phyloP scores from a whole-genome alignment of 2,329 filamentous ascomycete genomes.

The Tolypocladium nubicola region DNA sequence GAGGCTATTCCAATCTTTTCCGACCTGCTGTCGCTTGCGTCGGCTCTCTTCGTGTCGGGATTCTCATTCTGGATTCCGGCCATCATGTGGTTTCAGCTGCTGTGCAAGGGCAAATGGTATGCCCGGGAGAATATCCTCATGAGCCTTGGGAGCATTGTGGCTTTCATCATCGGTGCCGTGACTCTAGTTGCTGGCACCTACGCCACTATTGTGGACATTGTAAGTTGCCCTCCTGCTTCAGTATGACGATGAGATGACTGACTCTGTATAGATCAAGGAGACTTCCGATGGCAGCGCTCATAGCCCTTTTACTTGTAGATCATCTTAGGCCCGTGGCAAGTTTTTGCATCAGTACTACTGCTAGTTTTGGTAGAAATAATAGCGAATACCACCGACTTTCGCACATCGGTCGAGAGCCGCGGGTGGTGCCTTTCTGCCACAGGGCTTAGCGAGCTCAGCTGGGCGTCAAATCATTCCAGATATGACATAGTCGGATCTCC shows the following conservation, averaged over 20 bases:
- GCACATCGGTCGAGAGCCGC: too few relatives aligned
- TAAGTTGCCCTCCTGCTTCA: constrained; percentile 7
- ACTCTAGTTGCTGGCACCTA: constrained; percentile 17
- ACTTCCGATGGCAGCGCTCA: constrained; percentile 8
- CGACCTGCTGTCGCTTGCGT: constrained; percentile 46
- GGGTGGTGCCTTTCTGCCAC: neutral
- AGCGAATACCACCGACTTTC: neutral
- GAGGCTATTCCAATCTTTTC: constrained; percentile 64
- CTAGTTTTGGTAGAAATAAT: neutral
- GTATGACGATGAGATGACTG: neutral
- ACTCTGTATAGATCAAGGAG: constrained; percentile 8
- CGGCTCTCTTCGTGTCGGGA: constrained; percentile 35
- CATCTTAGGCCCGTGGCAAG: neutral
- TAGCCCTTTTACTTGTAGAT: constrained; percentile 9
- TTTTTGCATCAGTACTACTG: neutral
- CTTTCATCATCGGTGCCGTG: constrained; percentile 16
- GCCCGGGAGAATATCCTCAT: constrained; percentile 13
- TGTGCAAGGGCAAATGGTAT: constrained; percentile 11
- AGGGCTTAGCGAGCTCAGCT: neutral
- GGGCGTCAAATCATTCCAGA: neutral
- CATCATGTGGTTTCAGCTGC: constrained; percentile 12
- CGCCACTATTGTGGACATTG: constrained; percentile 17
- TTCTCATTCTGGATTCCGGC: constrained; percentile 11
- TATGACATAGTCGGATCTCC: neutral
- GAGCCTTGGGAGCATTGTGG: constrained; percentile 13